Evolutionary conservation across 176 grass and related monocot genomes (phyloP), one percentile per base, ranked within the genome.

Genomic region (Musa troglodytarum): DNA sequence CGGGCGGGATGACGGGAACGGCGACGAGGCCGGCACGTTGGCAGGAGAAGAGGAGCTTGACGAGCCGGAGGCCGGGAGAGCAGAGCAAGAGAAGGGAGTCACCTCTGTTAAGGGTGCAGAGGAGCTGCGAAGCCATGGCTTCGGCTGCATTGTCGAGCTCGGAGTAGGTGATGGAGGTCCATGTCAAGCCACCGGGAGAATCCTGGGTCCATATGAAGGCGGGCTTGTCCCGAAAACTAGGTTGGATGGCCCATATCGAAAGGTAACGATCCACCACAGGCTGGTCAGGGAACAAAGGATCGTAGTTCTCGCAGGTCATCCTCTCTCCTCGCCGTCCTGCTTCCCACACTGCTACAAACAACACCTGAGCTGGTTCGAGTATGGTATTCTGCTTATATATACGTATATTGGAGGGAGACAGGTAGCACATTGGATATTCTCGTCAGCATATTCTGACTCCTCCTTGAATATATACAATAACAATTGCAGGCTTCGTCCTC

Each of bases 201-300:
- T 81, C 81, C 65, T 73, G 56, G 28, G 78, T 81, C 86, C 83
- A 88, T 52, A 88, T 14, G 66, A 92, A 86, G 34, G 83, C 86
- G 1, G 24, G 83, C 72, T 92, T 88, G 28, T 51, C 2, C 61
- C 23, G 55, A 71, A 86, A 92, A 58, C 67, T 64, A 10, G 86
- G 86, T 10, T 77, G 78, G 26, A 43, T 83, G 1, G 83, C 86
- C 89, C 86, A 86, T n/a, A 92, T 19, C 2, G 89, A 67, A 8
- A 86, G 83, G 89, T 88, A 84, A 8, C 67, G 71, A 73, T 92
- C 78, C 50, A 82, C 89, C 43, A 77, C 83, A 28, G 67, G 89
- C 72, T 92, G 89, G 83, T 92, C 86, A 7, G 89, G 86, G 86
- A 86, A 88, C 80, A 83, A 86, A 8, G 83, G 78, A 77, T 86